Percentiles rank a stretch among this genome's conserved stretches.
Conservation (phyloP, 257 asterid genomes). For the Solanum paucissectum region DNA sequence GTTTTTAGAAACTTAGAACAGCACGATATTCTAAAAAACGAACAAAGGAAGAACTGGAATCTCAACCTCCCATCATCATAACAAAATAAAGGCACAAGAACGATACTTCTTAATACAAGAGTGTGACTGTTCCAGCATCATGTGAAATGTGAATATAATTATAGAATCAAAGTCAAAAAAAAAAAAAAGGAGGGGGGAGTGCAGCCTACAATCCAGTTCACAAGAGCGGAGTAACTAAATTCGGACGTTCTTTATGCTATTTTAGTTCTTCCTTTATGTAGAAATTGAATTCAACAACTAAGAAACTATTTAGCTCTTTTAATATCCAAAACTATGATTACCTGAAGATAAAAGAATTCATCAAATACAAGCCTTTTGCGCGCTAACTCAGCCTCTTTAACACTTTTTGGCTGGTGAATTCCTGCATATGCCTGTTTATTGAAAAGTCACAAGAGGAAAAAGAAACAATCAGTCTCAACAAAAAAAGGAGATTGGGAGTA, state of each 20-base stretch:
- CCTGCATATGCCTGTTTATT: slow-evolving; percentile 76
- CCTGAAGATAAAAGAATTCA: slow-evolving; percentile 97
- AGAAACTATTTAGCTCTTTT: neutral
- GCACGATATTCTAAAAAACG: neutral
- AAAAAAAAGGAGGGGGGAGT: neutral
- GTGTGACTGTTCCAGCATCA: neutral
- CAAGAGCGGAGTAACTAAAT: neutral
- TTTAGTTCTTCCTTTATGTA: neutral
- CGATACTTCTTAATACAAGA: neutral
- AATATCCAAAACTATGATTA: slow-evolving; percentile 7
- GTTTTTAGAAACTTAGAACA: neutral
- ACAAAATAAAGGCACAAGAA: neutral
- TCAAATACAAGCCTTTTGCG: slow-evolving; percentile 94
- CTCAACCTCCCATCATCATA: neutral
- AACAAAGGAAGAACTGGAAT: neutral
- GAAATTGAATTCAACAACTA: neutral
- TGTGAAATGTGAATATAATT: neutral
- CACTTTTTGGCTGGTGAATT: slow-evolving; percentile 73
- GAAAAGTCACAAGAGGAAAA: neutral
- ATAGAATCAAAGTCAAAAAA: neutral
- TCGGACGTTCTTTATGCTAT: neutral
- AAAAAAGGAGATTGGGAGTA: neutral
- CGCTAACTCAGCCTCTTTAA: slow-evolving; percentile 72
- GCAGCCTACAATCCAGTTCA: neutral
- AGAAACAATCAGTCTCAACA: neutral